These are phyloP conservation scores for Euphrasia confusa DNA, from an alignment of 257 asterid species.

Conservation along the genomic window DNA sequence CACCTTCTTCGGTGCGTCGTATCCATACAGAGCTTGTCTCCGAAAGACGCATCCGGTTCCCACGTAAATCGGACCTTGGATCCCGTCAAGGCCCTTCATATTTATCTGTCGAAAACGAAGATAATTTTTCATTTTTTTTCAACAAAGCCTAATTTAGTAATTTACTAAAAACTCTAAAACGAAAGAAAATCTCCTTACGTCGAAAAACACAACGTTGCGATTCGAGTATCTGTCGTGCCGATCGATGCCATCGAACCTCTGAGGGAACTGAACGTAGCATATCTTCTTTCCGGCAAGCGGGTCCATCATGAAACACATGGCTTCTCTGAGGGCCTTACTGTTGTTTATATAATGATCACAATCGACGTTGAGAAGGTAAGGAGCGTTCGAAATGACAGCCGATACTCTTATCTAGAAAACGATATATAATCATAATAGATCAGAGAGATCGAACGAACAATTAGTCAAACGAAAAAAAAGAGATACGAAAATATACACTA, in stretches of 20 bases:
- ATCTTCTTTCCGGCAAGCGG: constrained; percentile 61
- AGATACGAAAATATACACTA: constrained; percentile 2
- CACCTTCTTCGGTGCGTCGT: constrained; percentile 54
- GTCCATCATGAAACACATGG: constrained; percentile 80
- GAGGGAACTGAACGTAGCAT: constrained; percentile 77
- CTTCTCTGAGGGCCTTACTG: constrained; percentile 65
- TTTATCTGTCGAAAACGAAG: constrained; percentile 42
- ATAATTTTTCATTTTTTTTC: neutral
- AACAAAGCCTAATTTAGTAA: constrained; percentile 9
- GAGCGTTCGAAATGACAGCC: constrained; percentile 67
- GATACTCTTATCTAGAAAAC: constrained; percentile 53
- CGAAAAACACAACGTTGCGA: constrained; percentile 63
- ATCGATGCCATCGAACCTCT: constrained; percentile 66
- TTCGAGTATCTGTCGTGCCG: constrained; percentile 59
- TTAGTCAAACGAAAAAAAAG: too few species aligned
- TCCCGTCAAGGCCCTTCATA: constrained; percentile 75
- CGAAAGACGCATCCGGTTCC: constrained; percentile 75
- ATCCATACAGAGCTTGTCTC: constrained; percentile 68
- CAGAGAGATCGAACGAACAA: constrained; percentile 2
- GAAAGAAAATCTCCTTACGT: constrained; percentile 33
- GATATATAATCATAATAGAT: neutral
- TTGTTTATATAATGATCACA: constrained; percentile 68
- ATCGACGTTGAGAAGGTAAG: constrained; percentile 63
- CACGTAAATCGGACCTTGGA: constrained; percentile 71
- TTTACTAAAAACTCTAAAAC: neutral